A percentile compares a stretch with the other conserved stretches of the same genome.
phyloP scores from a whole-genome alignment of 495 filamentous ascomycete species.

The Hypoxylon fuscum region DNA sequence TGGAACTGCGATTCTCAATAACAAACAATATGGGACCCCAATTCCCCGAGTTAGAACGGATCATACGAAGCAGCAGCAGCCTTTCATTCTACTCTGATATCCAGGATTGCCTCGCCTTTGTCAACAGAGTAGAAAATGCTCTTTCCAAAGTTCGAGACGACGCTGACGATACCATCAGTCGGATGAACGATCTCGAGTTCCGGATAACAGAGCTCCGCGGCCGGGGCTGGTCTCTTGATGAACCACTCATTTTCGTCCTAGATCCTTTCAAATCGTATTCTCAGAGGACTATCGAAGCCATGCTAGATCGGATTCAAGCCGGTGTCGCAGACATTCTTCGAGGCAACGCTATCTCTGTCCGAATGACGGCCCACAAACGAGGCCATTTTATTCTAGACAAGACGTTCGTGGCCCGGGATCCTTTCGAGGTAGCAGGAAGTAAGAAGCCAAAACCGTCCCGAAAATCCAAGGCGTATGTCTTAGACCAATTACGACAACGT shows the following conservation, averaged over 20 bases:
- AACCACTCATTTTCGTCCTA: conserved; percentile 49
- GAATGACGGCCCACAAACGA: conserved; percentile 55
- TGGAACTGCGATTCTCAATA: conserved; percentile 50
- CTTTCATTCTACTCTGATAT: conserved; percentile 50
- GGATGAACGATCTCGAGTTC: conserved; percentile 54
- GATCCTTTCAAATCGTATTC: conserved; percentile 45
- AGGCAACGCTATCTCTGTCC: conserved; percentile 52
- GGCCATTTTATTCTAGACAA: conserved; percentile 58
- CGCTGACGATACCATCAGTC: conserved; percentile 45
- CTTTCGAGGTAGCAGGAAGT: conserved; percentile 31
- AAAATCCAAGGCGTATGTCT: conserved; percentile 43
- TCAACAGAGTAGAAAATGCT: conserved; percentile 41
- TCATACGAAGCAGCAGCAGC: conserved; percentile 49
- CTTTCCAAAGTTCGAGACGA: conserved; percentile 43
- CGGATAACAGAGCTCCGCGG: conserved; percentile 53
- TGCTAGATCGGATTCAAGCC: conserved; percentile 56
- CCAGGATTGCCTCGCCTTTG: conserved; percentile 49
- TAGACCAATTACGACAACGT: conserved; percentile 47
- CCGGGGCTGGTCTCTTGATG: conserved; percentile 48
- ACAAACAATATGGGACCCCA: conserved; percentile 54
- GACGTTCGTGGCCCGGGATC: conserved; percentile 53
- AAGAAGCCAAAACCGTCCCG: conserved; percentile 24
- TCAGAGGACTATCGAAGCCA: conserved; percentile 50
- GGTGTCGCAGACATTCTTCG: conserved; percentile 56
- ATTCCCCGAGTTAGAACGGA: conserved; percentile 46